These are phyloP conservation scores for Talaromyces sp. DNA, from an alignment of 2,329 filamentous ascomycete species.

Conservation along the genomic window DNA sequence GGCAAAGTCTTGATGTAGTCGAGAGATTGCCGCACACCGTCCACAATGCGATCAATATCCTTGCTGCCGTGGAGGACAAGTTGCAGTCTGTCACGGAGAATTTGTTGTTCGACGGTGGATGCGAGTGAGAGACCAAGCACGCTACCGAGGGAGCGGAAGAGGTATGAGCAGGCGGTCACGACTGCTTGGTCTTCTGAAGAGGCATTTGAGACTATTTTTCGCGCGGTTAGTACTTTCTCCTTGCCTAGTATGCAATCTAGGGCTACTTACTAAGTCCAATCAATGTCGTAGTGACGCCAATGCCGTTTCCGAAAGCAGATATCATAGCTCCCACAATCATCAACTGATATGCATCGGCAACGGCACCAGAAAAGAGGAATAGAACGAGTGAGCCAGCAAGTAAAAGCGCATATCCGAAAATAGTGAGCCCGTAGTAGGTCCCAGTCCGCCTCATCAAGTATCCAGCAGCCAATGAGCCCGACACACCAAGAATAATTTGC, in stretches of 20 bases:
- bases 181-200: slow-evolving; percentile 66
- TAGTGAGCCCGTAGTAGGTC: slow-evolving; percentile 67
- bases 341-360: slow-evolving; percentile 49
- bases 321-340: slow-evolving; percentile 59
- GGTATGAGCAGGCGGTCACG: slow-evolving; percentile 73
- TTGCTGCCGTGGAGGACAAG: slow-evolving; percentile 54
- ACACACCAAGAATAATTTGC: slow-evolving; percentile 59
- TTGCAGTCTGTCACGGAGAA: slow-evolving; percentile 51
- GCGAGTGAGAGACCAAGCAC: slow-evolving; percentile 66
- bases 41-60: slow-evolving; percentile 63
- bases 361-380: slow-evolving; percentile 55
- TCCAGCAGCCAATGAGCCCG: slow-evolving; percentile 63
- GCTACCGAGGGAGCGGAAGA: slow-evolving; percentile 70
- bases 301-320: slow-evolving; percentile 53
- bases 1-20: slow-evolving; percentile 52
- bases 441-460: slow-evolving; percentile 67
- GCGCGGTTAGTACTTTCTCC: neutral
- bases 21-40: slow-evolving; percentile 66
- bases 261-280: slow-evolving; percentile 58
- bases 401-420: slow-evolving; percentile 54
- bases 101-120: slow-evolving; percentile 64
- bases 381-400: slow-evolving; percentile 56
- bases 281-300: slow-evolving; percentile 67
- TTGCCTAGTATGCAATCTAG: neutral
- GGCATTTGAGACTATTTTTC: slow-evolving; percentile 59